Evolutionary conservation across 768 basidiomycete genomes (phyloP).

Genomic region (Rhizopogon vinicolor): DNA sequence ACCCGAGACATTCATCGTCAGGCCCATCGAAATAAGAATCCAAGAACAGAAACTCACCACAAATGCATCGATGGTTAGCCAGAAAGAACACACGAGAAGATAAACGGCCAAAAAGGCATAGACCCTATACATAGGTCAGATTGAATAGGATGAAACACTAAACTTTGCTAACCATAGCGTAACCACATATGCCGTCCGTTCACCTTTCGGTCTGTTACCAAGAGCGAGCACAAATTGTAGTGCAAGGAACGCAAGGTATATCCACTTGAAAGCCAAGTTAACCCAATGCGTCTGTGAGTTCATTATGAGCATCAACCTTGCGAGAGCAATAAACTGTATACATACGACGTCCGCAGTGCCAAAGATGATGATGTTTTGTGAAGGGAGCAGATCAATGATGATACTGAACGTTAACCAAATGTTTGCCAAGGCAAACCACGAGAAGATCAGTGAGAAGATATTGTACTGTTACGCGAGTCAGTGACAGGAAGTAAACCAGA

Average conservation of each 20-base stretch:
- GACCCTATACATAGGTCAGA: slow-evolving; percentile 45
- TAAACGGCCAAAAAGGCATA: slow-evolving; percentile 83
- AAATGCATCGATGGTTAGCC: slow-evolving; percentile 79
- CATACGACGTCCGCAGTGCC: slow-evolving; percentile 67
- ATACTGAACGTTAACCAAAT: slow-evolving; percentile 95
- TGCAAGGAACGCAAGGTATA: slow-evolving; percentile 81
- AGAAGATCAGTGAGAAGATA: slow-evolving; percentile 77
- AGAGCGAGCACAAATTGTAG: slow-evolving; percentile 76
- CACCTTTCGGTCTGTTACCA: slow-evolving; percentile 87
- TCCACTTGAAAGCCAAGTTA: slow-evolving; percentile 78
- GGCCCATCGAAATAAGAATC: background rate
- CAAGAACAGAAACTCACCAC: slow-evolving; percentile 35
- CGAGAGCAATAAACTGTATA: slow-evolving; percentile 4
- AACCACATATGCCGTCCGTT: slow-evolving; percentile 62
- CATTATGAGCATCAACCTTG: background rate
- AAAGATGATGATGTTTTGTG: slow-evolving; percentile 53
- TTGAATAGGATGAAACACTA: background rate
- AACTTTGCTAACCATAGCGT: slow-evolving; percentile 55
- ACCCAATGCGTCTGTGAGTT: slow-evolving; percentile 77
- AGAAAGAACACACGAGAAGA: slow-evolving; percentile 82
- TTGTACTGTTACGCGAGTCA: slow-evolving; percentile 63
- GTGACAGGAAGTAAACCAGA: background rate
- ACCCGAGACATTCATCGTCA: slow-evolving; percentile 2
- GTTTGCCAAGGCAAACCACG: slow-evolving; percentile 92
- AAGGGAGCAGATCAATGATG: slow-evolving; percentile 83